Evolutionary conservation across 2,329 filamentous ascomycete species (phyloP).

Genomic region (Fusarium drepaniforme): DNA sequence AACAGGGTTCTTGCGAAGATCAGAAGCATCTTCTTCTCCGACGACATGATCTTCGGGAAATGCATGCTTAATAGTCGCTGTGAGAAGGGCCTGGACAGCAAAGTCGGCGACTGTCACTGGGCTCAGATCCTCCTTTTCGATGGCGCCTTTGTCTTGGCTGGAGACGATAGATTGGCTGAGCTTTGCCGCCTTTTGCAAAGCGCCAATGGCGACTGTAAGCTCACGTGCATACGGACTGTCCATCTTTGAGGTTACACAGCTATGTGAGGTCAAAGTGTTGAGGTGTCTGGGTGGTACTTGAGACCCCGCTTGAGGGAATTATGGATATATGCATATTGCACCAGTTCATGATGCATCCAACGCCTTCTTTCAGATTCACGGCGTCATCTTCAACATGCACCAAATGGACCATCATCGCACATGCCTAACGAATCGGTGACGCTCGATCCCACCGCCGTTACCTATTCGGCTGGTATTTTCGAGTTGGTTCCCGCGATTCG

Average conservation of each 20-base stretch:
- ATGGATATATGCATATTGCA: slow-evolving; percentile 44
- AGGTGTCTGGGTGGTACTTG: slow-evolving; percentile 3
- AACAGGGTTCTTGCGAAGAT: slow-evolving; percentile 56
- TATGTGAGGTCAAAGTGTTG: slow-evolving; percentile 1
- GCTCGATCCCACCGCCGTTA: slow-evolving; percentile 46
- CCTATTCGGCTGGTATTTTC: slow-evolving; percentile 42
- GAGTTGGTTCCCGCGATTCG: slow-evolving; percentile 56
- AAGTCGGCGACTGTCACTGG: slow-evolving; percentile 72
- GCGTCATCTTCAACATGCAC: background rate
- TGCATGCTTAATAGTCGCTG: slow-evolving; percentile 60
- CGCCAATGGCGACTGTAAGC: slow-evolving; percentile 56
- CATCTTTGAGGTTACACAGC: slow-evolving; percentile 46
- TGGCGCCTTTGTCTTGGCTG: slow-evolving; percentile 60
- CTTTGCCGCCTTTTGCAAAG: slow-evolving; percentile 59
- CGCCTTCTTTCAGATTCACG: background rate
- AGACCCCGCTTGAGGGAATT: slow-evolving; percentile 41
- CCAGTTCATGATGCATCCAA: slow-evolving; percentile 14
- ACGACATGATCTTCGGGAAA: slow-evolving; percentile 67
- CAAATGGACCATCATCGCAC: slow-evolving; percentile 32
- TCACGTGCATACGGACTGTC: slow-evolving; percentile 58
- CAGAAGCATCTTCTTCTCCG: slow-evolving; percentile 66
- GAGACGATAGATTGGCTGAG: slow-evolving; percentile 64
- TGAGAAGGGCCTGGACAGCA: slow-evolving; percentile 68
- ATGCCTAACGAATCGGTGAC: slow-evolving; percentile 38
- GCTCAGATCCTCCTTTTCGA: slow-evolving; percentile 67